Evolutionary conservation across 805 yeast genomes (phyloP).

Genomic region (Komagataella mondaviorum): DNA sequence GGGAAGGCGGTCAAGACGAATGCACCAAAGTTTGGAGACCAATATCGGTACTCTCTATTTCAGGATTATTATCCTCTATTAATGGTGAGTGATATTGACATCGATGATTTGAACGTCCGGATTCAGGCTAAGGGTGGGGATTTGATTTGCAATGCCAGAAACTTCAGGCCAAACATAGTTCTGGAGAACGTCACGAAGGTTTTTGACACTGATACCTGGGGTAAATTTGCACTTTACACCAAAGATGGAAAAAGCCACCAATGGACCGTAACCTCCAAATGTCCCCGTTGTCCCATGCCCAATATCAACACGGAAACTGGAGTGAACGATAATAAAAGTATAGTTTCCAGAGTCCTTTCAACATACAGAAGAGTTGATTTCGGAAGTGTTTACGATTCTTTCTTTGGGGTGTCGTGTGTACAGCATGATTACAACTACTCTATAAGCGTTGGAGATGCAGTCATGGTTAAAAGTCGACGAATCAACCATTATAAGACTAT

Average conservation of each 20-base stretch:
- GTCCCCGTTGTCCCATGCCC: constrained; percentile 16
- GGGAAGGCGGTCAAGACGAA: constrained; percentile 13
- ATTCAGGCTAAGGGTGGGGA: neutral
- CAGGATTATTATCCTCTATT: constrained; percentile 19
- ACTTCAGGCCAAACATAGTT: constrained; percentile 16
- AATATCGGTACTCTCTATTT: constrained; percentile 9
- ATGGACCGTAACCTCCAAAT: constrained; percentile 13
- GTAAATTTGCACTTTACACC: constrained; percentile 9
- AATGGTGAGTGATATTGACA: constrained; percentile 11
- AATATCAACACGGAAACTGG: constrained; percentile 12
- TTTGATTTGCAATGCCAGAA: constrained; percentile 6
- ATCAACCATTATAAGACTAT: constrained; percentile 5
- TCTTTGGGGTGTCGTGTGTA: constrained; percentile 15
- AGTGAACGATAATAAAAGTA: constrained; percentile 9
- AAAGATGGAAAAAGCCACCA: constrained; percentile 3
- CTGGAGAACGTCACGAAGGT: constrained; percentile 9
- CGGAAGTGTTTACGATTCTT: constrained; percentile 10
- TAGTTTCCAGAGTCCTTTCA: constrained; percentile 11
- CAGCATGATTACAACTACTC: constrained; percentile 10
- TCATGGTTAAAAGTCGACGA: constrained; percentile 10
- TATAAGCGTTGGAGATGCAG: constrained; percentile 11
- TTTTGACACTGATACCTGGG: constrained; percentile 15
- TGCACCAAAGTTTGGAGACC: constrained; percentile 2
- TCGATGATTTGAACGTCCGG: constrained; percentile 6
- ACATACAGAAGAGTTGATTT: constrained; percentile 17